phyloP scores from a whole-genome alignment of 176 grass and related monocot species.

The Themeda triandra region DNA sequence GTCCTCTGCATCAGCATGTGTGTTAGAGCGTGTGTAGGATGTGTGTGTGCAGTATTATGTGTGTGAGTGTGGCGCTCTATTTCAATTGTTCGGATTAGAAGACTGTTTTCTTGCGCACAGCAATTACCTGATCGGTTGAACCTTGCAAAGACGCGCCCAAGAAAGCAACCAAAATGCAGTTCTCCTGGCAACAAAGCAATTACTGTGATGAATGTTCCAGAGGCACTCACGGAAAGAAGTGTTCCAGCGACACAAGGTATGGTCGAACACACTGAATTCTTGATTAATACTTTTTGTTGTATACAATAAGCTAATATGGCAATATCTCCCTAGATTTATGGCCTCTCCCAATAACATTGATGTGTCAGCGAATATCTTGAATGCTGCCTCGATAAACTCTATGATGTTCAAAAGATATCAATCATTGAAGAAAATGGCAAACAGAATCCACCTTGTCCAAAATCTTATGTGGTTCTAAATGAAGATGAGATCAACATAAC shows the following conservation, averaged over 20 bases:
- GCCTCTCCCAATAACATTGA: slow-evolving; percentile 1
- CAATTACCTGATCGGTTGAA: slow-evolving; percentile 15
- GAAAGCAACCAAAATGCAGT: slow-evolving; percentile 16
- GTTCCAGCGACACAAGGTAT: not conserved
- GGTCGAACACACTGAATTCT: not conserved
- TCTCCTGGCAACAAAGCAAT: slow-evolving; percentile 4
- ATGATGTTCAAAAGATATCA: slow-evolving; percentile 16
- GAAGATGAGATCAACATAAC: no score
- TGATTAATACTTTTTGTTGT: not conserved
- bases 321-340: not conserved
- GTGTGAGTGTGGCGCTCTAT: slow-evolving; percentile 17
- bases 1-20: no score
- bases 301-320: not conserved
- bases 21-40: no score
- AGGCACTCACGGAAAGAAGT: not conserved
- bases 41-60: no score
- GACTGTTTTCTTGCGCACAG: slow-evolving; percentile 26
- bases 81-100: slow-evolving; percentile 39
- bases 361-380: slow-evolving; percentile 5
- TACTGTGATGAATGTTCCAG: slow-evolving; percentile 8
- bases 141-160: slow-evolving; percentile 18
- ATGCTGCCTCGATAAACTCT: not conserved
- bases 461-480: slow-evolving; percentile 28
- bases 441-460: not conserved
- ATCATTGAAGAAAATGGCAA: slow-evolving; percentile 13